A percentile compares a stretch with the other conserved stretches of the same genome.
Conservation (phyloP, 164 flowering plant genomes). For the Vitis labrusca region DNA sequence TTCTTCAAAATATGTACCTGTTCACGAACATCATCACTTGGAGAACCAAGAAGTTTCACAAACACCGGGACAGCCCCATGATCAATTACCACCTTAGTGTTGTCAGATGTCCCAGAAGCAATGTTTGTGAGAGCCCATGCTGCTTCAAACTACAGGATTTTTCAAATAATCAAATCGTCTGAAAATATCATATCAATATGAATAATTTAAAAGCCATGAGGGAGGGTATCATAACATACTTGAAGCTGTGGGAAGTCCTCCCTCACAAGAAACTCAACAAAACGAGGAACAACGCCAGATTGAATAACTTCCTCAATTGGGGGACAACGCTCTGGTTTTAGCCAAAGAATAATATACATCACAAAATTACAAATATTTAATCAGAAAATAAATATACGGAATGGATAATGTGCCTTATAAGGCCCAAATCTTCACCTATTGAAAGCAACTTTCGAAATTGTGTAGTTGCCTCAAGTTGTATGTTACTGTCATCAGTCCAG, state of each 20-base stretch:
- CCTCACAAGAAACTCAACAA: conserved; percentile 53
- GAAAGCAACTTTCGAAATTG: conserved; percentile 55
- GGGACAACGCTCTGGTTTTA: conserved; percentile 38
- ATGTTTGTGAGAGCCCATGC: conserved; percentile 60
- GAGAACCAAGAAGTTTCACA: conserved; percentile 51
- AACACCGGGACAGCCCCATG: conserved; percentile 57
- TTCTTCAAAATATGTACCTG: conserved; percentile 31
- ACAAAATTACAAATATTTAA: background rate
- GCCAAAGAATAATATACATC: background rate
- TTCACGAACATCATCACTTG: conserved; percentile 58
- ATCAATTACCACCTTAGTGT: conserved; percentile 57
- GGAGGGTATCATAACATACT: conserved; percentile 19
- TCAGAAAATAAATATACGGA: background rate
- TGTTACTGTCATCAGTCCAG: conserved; percentile 35
- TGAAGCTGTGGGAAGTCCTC: conserved; percentile 60
- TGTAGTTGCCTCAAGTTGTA: conserved; percentile 51
- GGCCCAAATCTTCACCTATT: conserved; percentile 30
- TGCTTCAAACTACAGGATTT: conserved; percentile 43
- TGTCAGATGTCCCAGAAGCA: conserved; percentile 61
- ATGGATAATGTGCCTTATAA: background rate
- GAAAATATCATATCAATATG: background rate
- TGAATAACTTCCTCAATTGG: conserved; percentile 59
- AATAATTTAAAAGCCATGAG: background rate
- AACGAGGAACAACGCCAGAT: conserved; percentile 53
- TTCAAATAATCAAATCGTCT: background rate